These are phyloP conservation scores for Lodderomyces elongisporus DNA, from an alignment of 1,139 yeast genomes.

Conservation along the genomic window DNA sequence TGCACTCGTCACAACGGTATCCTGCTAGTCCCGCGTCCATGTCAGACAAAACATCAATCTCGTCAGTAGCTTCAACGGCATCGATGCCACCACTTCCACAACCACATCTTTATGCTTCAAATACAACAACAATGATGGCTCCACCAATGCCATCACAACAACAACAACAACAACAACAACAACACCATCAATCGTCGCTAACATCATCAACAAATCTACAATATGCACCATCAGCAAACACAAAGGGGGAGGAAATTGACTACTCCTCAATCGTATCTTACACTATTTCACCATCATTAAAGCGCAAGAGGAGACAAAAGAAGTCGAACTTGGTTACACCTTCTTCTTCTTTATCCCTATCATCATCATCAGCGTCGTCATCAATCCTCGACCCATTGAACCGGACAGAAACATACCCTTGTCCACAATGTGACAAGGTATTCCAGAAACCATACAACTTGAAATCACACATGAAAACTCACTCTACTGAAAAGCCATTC, in stretches of 20 bases:
- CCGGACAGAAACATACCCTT: slow-evolving; percentile 25
- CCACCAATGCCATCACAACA: no score
- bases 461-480: slow-evolving; percentile 53
- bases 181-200: slow-evolving; percentile 1
- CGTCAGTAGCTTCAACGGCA: slow-evolving; percentile 4
- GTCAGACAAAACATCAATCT: slow-evolving; percentile 8
- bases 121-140: neutral
- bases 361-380: no score
- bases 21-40: slow-evolving; percentile 14
- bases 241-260: slow-evolving; percentile 20
- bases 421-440: slow-evolving; percentile 45
- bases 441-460: slow-evolving; percentile 53
- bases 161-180: slow-evolving; percentile 3
- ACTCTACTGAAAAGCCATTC: slow-evolving; percentile 52
- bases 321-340: slow-evolving; percentile 1
- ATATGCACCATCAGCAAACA: neutral
- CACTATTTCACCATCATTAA: slow-evolving; percentile 34
- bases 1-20: slow-evolving; percentile 7
- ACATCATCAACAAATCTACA: neutral
- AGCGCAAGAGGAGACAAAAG: slow-evolving; percentile 26
- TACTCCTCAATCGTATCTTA: slow-evolving; percentile 35
- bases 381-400: slow-evolving; percentile 7
- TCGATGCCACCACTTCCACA: slow-evolving; percentile 1
- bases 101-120: neutral
- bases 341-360: no score